Base-by-base conservation (phyloP, 2,329 filamentous ascomycete species). In the Orbilia brochopaga region DNA sequence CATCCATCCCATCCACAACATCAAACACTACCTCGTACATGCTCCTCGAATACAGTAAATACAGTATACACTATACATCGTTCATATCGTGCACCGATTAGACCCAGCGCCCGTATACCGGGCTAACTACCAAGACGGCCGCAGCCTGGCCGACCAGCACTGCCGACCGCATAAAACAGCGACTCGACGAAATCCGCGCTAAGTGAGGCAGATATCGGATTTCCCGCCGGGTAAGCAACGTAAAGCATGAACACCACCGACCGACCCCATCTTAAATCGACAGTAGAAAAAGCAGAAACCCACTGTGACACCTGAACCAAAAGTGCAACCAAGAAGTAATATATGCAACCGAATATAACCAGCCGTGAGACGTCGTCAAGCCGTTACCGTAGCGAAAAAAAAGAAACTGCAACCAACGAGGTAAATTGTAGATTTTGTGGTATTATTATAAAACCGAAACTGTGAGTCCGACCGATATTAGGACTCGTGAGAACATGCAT, bases 361-460 rank as follows among this genome's bases (percentile, higher is more conserved):
- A 13, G 46, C n/a, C 46, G n/a, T 15, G 15, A 6, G 15, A n/a
- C 19, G 46, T 51, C n/a, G 46, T 19, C 19, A 51, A 51, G 46
- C 46, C 66, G 48, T 44, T 58, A 52, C 40, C 44, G 65, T 58
- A 60, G 64, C 42, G 44, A 69, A 70, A 62, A 52, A 67, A 59
- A 69, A 57, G 55, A 62, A 57, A 63, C 35, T 53, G 27, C 32
- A 60, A 48, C 35, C 44, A 17, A 46, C 35, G 56, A 50, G 69
- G 11, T 42, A 15, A 17, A 15, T 5, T 6, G 37, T 5, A 6
- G 4, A 17, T 15, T 13, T 42, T 13, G 37, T 42, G 5, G 11
- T 15, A 42, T 17, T 13, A 42, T 37, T 42, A 17, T 4, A 15
- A 15, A 3, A 15, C 37, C 13, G 3, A 42, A 42, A 8, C 8